Conservation (phyloP, 1,284 basidiomycete species). For the Flammula alnicola region DNA sequence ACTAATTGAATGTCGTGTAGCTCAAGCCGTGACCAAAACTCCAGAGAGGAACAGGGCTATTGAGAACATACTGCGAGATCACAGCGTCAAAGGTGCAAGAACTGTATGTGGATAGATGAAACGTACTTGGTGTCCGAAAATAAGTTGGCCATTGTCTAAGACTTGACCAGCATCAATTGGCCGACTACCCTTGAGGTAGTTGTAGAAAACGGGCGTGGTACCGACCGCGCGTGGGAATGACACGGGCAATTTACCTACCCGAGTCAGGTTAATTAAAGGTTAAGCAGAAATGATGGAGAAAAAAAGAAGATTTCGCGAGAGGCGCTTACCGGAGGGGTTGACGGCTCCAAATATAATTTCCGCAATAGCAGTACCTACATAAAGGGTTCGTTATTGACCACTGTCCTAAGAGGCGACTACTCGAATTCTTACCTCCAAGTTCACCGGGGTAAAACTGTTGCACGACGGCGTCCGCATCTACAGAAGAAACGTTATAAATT, state of each 20-base stretch:
- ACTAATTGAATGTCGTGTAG: constrained; percentile 70
- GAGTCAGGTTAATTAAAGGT: background rate
- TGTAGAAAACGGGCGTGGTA: constrained; percentile 67
- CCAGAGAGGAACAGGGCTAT: constrained; percentile 63
- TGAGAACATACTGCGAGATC: constrained; percentile 57
- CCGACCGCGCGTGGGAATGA: constrained; percentile 70
- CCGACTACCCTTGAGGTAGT: constrained; percentile 64
- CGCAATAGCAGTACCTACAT: constrained; percentile 55
- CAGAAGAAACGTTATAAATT: constrained; percentile 1
- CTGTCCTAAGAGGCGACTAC: background rate
- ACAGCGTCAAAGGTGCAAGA: constrained; percentile 10
- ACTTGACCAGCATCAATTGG: constrained; percentile 57
- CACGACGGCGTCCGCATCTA: constrained; percentile 68
- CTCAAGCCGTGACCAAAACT: constrained; percentile 69
- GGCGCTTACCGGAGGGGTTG: constrained; percentile 73
- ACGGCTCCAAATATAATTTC: constrained; percentile 68
- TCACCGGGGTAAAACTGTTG: constrained; percentile 79
- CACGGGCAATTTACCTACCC: constrained; percentile 60
- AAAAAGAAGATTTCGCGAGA: no score
- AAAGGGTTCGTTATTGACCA: background rate
- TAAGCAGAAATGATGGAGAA: background rate
- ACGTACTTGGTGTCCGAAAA: constrained; percentile 58
- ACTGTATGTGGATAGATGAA: background rate
- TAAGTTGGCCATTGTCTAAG: constrained; percentile 52
- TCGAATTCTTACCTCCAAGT: constrained; percentile 49